Conservation (phyloP, 768 basidiomycete genomes). For the Collybiopsis confluens region DNA sequence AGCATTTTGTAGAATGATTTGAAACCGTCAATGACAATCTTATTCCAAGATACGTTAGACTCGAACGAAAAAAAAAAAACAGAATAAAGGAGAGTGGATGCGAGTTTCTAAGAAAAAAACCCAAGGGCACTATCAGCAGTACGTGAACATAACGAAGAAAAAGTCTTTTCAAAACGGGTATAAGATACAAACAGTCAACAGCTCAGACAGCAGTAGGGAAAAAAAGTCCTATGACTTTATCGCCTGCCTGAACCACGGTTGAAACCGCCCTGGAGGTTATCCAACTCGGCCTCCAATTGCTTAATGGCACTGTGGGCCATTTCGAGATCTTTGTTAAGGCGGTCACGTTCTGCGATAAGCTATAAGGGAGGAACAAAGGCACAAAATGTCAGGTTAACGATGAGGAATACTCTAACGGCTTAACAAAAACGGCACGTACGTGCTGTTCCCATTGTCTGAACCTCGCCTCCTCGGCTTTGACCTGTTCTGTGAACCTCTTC, state of each 20-base stretch:
- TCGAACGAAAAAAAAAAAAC: too few relatives aligned
- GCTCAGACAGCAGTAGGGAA: neutral
- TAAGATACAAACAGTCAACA: neutral
- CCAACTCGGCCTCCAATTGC: slow-evolving; percentile 83
- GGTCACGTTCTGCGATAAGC: slow-evolving; percentile 97
- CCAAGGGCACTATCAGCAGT: neutral
- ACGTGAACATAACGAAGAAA: neutral
- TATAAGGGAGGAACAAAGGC: too few relatives aligned
- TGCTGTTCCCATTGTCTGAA: slow-evolving; percentile 99
- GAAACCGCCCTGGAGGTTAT: slow-evolving; percentile 83
- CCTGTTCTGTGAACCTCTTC: slow-evolving; percentile 99
- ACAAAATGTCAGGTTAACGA: slow-evolving; percentile 13
- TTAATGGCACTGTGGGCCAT: slow-evolving; percentile 90
- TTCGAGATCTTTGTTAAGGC: slow-evolving; percentile 98
- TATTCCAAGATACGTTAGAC: too few relatives aligned
- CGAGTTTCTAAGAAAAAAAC: neutral
- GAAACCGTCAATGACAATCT: too few relatives aligned
- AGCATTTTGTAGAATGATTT: too few relatives aligned
- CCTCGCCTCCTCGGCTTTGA: slow-evolving; percentile 95
- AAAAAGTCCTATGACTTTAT: slow-evolving; percentile 25
- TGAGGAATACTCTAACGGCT: neutral
- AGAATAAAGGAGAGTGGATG: neutral
- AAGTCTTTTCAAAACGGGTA: neutral
- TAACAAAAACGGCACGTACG: slow-evolving; percentile 49
- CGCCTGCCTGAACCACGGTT: slow-evolving; percentile 69